Base-by-base conservation (phyloP, 2,329 filamentous ascomycete genomes). In the Ophiostoma montium region DNA sequence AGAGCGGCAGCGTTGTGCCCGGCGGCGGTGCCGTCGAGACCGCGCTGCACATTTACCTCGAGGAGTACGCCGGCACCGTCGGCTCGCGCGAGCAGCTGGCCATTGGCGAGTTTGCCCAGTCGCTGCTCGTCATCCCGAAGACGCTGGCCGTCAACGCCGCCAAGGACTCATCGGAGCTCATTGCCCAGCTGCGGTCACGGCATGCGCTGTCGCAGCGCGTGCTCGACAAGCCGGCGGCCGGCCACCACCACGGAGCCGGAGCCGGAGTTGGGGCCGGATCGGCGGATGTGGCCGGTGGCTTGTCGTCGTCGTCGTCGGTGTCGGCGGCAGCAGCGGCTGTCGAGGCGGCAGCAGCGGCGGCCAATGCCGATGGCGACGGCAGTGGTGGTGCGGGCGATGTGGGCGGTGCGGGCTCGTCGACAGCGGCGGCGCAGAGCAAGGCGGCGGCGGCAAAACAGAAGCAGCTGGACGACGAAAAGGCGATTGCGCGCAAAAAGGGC, bases 11-110 rank as follows among this genome's bases (percentile, higher is more conserved):
- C 68, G 94, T 98, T 57, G 92, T 98, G 35, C 92, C 92, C 15
- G 92, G 92, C 57, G 92, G 92, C 57, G 92, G 90, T 62, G 92
- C 92, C 39, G 90, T 95, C 19, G 92, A 98, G 73, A 96, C 92
- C n/a, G 92, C 92, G 45, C 78, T 98, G 56, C 92, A 96, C 71
- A 98, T 98, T 64, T 98, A 96, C 70, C 78, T 98, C 32, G 92
- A 98, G 71, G 92, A 98, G 68, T 98, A 94, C 67, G 92, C 92
- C 48, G 90, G 92, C 59, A 96, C 92, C 35, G 90, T 98, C 54
- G 88, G 90, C 57, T 96, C 90, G 49, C 82, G 92, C 59, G 92
- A 98, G 69, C 92, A 98, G 71, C 81, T 98, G 48, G 92, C 92
- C 56, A 96, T 98, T 62, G 92, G 86, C 63, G 90, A 95, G 67